phyloP scores from a whole-genome alignment of 768 basidiomycete species.

The Epithele typhae region DNA sequence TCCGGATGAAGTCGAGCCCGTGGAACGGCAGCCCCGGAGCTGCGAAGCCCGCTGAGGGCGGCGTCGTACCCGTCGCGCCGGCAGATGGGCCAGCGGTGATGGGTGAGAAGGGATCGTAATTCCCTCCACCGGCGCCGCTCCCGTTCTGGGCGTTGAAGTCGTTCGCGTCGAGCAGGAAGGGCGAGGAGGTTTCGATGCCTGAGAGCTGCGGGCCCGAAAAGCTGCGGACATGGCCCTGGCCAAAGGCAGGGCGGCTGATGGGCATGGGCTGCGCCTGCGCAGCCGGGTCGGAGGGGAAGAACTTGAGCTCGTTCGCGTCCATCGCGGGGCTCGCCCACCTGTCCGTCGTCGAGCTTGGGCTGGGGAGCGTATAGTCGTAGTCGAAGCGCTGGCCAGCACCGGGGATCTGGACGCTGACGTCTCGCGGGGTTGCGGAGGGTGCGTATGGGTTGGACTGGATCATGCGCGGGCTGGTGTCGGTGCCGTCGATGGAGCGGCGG shows the following conservation, averaged over 20 bases:
- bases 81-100: neutral
- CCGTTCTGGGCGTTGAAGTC: slow-evolving; percentile 7
- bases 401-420: slow-evolving; percentile 49
- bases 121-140: neutral
- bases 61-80: slow-evolving; percentile 16
- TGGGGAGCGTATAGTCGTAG: slow-evolving; percentile 46
- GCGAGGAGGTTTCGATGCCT: slow-evolving; percentile 10
- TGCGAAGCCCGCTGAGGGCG: slow-evolving; percentile 42
- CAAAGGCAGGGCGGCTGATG: slow-evolving; percentile 6
- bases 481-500: slow-evolving; percentile 42
- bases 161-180: slow-evolving; percentile 6
- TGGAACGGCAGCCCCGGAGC: slow-evolving; percentile 78
- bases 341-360: slow-evolving; percentile 20
- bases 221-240: slow-evolving; percentile 11
- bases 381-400: slow-evolving; percentile 28
- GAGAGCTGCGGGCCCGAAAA: slow-evolving; percentile 10
- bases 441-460: slow-evolving; percentile 37
- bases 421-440: slow-evolving; percentile 34
- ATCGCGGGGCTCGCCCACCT: slow-evolving; percentile 19
- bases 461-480: slow-evolving; percentile 55
- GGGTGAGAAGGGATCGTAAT: neutral
- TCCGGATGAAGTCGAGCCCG: slow-evolving; percentile 80
- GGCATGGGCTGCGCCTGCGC: neutral
- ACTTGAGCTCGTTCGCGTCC: slow-evolving; percentile 17
- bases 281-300: slow-evolving; percentile 17